phyloP scores from a whole-genome alignment of 495 filamentous ascomycete genomes.

The Aspergillus conjunctus region DNA sequence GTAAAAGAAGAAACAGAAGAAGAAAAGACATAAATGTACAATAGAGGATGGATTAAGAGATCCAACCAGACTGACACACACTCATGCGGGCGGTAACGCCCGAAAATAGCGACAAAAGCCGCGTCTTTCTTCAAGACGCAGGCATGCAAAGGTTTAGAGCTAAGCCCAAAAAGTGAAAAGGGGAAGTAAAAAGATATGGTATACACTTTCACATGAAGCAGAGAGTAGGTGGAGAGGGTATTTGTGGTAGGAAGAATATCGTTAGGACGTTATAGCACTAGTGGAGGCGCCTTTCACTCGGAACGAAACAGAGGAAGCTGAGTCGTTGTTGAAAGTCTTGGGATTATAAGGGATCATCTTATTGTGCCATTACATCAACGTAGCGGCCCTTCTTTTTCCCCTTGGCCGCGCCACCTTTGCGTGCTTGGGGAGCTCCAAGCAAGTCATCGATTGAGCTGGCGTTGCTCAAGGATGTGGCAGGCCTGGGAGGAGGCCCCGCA shows the following conservation, averaged over 20 bases:
- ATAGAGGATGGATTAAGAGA: neutral
- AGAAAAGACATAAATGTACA: slow-evolving; percentile 22
- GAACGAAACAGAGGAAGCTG: slow-evolving; percentile 27
- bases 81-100: slow-evolving; percentile 19
- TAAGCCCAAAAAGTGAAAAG: slow-evolving; percentile 13
- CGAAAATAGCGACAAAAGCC: slow-evolving; percentile 10
- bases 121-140: slow-evolving; percentile 9
- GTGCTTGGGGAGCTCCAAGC: slow-evolving; percentile 65
- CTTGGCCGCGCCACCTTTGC: slow-evolving; percentile 67
- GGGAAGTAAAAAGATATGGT: neutral
- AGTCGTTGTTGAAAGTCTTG: slow-evolving; percentile 12
- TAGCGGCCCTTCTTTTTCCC: slow-evolving; percentile 83
- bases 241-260: neutral
- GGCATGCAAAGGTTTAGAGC: slow-evolving; percentile 25
- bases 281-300: neutral
- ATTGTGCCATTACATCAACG: slow-evolving; percentile 85
- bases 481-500: slow-evolving; percentile 45
- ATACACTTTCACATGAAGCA: slow-evolving; percentile 25
- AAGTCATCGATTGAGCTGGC: slow-evolving; percentile 87
- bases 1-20: slow-evolving; percentile 7
- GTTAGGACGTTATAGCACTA: slow-evolving; percentile 12
- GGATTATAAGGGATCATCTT: slow-evolving; percentile 1
- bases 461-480: slow-evolving; percentile 69
- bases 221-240: slow-evolving; percentile 1
- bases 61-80: too few relatives aligned